Evolutionary conservation across 2,329 filamentous ascomycete genomes (phyloP), one percentile per base, ranked within the genome.

Genomic region (Dactylella cylindrospora): DNA sequence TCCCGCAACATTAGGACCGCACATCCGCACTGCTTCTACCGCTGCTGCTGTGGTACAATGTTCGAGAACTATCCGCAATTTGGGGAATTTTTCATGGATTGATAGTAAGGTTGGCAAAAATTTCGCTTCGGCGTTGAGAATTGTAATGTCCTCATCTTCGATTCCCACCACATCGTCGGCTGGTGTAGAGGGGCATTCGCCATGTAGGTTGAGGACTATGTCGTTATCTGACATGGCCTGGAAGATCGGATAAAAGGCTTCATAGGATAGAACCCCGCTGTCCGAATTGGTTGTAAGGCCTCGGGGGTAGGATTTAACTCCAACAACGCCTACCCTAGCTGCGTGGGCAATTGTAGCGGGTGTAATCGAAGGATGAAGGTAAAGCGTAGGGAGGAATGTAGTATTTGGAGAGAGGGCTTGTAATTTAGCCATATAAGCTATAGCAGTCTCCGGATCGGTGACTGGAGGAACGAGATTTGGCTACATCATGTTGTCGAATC

Each of bases 191-290:
- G 83, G 84, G n/a, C 85, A 82, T 74, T 96, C 91, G 66, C 90
- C 91, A 72, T 97, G 90, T n/a, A 97, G 77, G 74, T 96, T 96
- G 33, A 94, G 79, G n/a, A 94, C 80, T 71, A 95, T 77, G 67
- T 84, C 83, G 67, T 90, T 82, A 60, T 84, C 76, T 71, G 95
- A 86, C 90, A 97, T 96, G 66, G 88, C 86, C n/a, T 79, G 80
- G 70, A 97, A 95, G 10, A 91, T 86, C 5, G 83, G 81, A 70
- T 86, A 86, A 74, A 88, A 91, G 25, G 78, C 74, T 61, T 83
- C 81, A 69, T 88, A 82, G 53, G 82, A 80, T 12, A 85, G 76
- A 19, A 90, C 86, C 9, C 87, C 88, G 20, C 80, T 81, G 40
- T 80, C 78, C 17, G 81, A 84, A 73, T 85, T 85, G 40, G 83